Percentiles rank a stretch among this genome's conserved stretches.
Evolutionary conservation across 2,329 filamentous ascomycete genomes (phyloP).

Genomic region (Xylariaceae sp.): DNA sequence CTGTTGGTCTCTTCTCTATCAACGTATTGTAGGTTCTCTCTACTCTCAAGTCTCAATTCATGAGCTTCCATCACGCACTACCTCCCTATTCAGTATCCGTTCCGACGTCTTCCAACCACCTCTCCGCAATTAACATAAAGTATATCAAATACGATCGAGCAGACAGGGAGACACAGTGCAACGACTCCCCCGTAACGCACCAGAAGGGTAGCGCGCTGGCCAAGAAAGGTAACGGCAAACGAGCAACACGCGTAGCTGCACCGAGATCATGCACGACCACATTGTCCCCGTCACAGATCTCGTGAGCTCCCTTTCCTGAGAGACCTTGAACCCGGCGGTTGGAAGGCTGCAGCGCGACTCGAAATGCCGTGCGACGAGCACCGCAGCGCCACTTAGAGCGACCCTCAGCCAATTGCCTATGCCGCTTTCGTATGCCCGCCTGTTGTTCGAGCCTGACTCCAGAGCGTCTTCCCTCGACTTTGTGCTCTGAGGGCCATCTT

Average conservation of each 20-base stretch:
- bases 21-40: too few relatives aligned
- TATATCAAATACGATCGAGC: neutral
- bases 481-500: neutral
- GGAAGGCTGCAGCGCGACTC: constrained; percentile 29
- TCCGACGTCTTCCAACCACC: neutral
- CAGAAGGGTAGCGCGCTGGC: constrained; percentile 17
- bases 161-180: constrained; percentile 16
- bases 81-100: neutral
- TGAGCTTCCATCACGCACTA: neutral
- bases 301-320: constrained; percentile 27
- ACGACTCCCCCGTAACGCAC: neutral
- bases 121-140: too few relatives aligned
- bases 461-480: neutral
- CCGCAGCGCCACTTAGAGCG: constrained; percentile 23
- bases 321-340: constrained; percentile 29
- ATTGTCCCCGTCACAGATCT: constrained; percentile 32
- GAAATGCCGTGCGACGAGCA: constrained; percentile 30
- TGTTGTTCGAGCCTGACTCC: neutral
- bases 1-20: neutral
- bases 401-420: constrained; percentile 4
- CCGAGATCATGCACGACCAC: constrained; percentile 34
- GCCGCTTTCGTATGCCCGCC: neutral
- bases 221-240: constrained; percentile 34
- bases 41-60: too few relatives aligned
- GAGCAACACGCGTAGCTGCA: constrained; percentile 31